Evolutionary conservation across 177 flowering plant species (phyloP), one percentile per base, ranked within the genome.

Genomic region (Tripterygium wilfordii): DNA sequence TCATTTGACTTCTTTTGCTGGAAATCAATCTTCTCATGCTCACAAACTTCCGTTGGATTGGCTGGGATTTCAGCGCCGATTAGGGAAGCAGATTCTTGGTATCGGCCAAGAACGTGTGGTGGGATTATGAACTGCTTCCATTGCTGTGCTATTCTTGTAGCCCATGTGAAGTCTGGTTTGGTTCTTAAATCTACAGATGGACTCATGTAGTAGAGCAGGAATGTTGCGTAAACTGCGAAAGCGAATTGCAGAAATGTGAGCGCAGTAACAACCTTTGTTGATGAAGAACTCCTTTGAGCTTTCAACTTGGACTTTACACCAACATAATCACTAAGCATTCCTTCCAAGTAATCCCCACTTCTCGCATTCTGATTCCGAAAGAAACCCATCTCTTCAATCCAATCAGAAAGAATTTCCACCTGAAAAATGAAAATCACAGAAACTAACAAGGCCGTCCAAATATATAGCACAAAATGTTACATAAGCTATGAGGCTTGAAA

Each of bases 191-290:
- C 96, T 0, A 88, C 49, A 0, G 83, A 7, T 0, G 98, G 96
- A 42, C 96, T 78, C 94, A 92, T 80, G 76, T 77, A 84, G 59
- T 88, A 92, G n/a, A 92, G 63, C 1, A 92, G 71, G 31, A 78
- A 76, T 1, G 98, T 88, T 2, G 96, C 98, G 26, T 92, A 92
- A 18, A 88, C 51, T 10, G 98, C 96, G 47, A 86, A 92, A n/a
- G 85, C 77, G 36, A 92, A 82, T 46, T 88, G 98, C 7, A 92
- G 74, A 44, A 79, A 88, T 6, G 98, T 92, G 10, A 92, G 78
- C 9, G 63, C 64, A 0, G 91, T 63, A 1, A 92, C 94, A 28
- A 92, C 65, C 39, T 70, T 63, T 17, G 78, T 47, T 0, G 94
- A 73, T 17, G 56, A 3, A 9, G 12, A 30, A 23, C 64, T 64